These are phyloP conservation scores for Penicillium mononematosum DNA, from an alignment of 495 filamentous ascomycete genomes.

Conservation along the genomic window DNA sequence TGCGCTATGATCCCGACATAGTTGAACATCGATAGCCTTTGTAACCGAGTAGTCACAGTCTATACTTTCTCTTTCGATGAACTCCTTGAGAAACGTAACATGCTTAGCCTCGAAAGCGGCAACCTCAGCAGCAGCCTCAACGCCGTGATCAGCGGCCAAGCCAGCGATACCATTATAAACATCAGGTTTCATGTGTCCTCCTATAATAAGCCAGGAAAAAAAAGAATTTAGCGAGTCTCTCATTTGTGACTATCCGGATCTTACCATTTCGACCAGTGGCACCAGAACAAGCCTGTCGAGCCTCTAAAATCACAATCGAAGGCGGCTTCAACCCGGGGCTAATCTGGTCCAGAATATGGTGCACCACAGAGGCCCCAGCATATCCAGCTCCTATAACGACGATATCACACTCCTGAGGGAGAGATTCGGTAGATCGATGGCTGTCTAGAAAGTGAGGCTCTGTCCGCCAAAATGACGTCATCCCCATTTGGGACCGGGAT, in stretches of 20 bases:
- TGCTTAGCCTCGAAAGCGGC: slow-evolving; percentile 35
- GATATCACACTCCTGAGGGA: slow-evolving; percentile 63
- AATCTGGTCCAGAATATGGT: slow-evolving; percentile 54
- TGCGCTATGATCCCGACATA: slow-evolving; percentile 17
- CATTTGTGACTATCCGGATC: not conserved
- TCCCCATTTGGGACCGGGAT: slow-evolving; percentile 49
- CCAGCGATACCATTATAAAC: slow-evolving; percentile 29
- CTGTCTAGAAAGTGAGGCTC: slow-evolving; percentile 52
- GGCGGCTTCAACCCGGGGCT: slow-evolving; percentile 31
- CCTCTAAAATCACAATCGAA: slow-evolving; percentile 71
- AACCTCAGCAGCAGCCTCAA: slow-evolving; percentile 35
- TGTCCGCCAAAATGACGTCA: slow-evolving; percentile 71
- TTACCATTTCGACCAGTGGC: slow-evolving; percentile 65
- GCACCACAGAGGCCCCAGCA: slow-evolving; percentile 64
- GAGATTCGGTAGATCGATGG: slow-evolving; percentile 61
- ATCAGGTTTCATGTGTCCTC: slow-evolving; percentile 41
- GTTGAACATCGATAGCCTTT: slow-evolving; percentile 31
- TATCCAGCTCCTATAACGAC: slow-evolving; percentile 73
- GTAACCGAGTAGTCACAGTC: slow-evolving; percentile 36
- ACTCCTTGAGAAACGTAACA: slow-evolving; percentile 24
- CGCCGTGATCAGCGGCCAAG: slow-evolving; percentile 27
- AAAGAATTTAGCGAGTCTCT: not conserved
- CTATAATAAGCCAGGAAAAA: slow-evolving; percentile 14
- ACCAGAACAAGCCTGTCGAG: slow-evolving; percentile 77
- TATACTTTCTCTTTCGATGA: slow-evolving; percentile 32